Evolutionary conservation across 306 rosid genomes (phyloP), one percentile per base, ranked within the genome.

Genomic region (Acmispon strigosus): DNA sequence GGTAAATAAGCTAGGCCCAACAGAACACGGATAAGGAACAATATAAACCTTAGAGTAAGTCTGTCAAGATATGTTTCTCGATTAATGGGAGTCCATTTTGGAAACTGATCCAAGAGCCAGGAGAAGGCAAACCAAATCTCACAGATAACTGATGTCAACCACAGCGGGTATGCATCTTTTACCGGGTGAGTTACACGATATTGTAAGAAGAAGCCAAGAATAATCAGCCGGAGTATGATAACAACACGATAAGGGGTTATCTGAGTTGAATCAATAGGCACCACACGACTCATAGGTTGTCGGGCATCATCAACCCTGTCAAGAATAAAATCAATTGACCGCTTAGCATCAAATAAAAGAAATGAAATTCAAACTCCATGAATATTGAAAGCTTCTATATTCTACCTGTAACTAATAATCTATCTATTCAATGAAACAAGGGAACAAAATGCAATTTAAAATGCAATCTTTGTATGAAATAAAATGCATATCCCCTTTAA

Each of bases 81-180:
- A 52, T 95, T 95, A 71, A 91, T 54, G 18, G 99, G 99, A 71
- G 57, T 70, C 99, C 99, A 95, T 81, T 95, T 95, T 13, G 99
- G 97, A 82, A 95, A 95, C 87, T 95, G 99, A 95, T 95, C 99
- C 82, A 95, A 79, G 61, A 95, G 84, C 99, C 97, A 95, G 73
- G 99, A 95, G 22, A 87, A 70, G 10, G 99, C 99, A 83, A 95
- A 95, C 99, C 99, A 95, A 71, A 95, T 90, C 87, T 95, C 99
- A 91, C 99, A 95, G 78, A 95, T 95, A 84, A 95, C 89, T 68
- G 99, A 95, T 73, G 81, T 88, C 78, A 95, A 41, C 99, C 99
- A 95, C 63, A 95, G 70, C 3, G 96, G 86, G 66, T 95, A 95
- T 34, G 99, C 99, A 79, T 89, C 90, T 69, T 86, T 89, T 85